These are phyloP conservation scores for Serpula lacrymans DNA, from an alignment of 768 basidiomycete genomes.

Conservation along the genomic window DNA sequence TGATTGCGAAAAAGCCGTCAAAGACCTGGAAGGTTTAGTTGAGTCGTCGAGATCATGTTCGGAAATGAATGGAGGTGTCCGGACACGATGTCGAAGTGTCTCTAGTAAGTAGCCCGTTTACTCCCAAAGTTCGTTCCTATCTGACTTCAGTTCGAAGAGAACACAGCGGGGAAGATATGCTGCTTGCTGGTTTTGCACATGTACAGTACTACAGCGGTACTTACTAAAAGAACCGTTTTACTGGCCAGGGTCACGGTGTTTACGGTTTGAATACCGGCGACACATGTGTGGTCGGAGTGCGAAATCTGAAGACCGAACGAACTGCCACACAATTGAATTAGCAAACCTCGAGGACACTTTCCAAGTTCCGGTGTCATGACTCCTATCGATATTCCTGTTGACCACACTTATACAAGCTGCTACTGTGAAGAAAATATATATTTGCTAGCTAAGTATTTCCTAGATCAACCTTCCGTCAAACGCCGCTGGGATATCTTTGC, in stretches of 20 bases:
- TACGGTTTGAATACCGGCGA: background rate
- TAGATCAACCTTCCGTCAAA: slow-evolving; percentile 20
- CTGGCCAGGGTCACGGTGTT: background rate
- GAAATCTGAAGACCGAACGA: slow-evolving; percentile 12
- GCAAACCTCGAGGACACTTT: slow-evolving; percentile 8
- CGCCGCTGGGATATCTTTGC: slow-evolving; percentile 47
- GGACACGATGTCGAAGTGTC: too few relatives aligned
- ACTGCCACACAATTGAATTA: background rate
- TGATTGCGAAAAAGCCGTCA: slow-evolving; percentile 33
- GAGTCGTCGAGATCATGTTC: slow-evolving; percentile 8
- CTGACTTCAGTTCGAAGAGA: background rate
- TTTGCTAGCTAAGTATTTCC: slow-evolving; percentile 47
- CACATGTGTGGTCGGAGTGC: slow-evolving; percentile 15
- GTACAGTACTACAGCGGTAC: background rate
- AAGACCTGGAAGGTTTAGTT: slow-evolving; percentile 25
- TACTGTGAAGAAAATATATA: slow-evolving; percentile 80
- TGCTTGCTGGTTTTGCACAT: background rate
- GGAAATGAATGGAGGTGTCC: slow-evolving; percentile 3
- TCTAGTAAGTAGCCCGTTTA: background rate
- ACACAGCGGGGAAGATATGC: background rate
- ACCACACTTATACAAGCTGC: slow-evolving; percentile 49
- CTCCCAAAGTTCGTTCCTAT: too few relatives aligned
- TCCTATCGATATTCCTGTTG: slow-evolving; percentile 30
- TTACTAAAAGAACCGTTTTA: background rate
- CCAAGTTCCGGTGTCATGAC: slow-evolving; percentile 21